Evolutionary conservation across 805 yeast species (phyloP).

Genomic region (Metschnikowia aberdeeniae): DNA sequence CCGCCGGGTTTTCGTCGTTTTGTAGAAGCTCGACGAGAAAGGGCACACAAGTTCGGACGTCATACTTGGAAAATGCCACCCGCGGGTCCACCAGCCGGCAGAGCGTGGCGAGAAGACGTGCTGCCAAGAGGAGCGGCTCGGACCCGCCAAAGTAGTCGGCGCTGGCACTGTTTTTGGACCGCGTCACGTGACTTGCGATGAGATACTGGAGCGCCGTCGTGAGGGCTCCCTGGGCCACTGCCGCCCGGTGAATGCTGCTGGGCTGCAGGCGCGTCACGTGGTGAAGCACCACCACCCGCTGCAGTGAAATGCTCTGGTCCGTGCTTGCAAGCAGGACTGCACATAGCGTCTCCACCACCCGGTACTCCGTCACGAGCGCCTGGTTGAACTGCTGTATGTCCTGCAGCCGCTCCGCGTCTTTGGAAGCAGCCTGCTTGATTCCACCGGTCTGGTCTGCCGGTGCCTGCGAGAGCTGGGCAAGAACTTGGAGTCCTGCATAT

Average conservation of each 20-base stretch:
- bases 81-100: constrained; percentile 43
- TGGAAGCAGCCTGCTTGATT: constrained; percentile 29
- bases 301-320: constrained; percentile 5
- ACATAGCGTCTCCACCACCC: constrained; percentile 15
- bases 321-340: constrained; percentile 2
- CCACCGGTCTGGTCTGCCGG: constrained; percentile 5
- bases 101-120: constrained; percentile 43
- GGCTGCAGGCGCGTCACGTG: constrained; percentile 30
- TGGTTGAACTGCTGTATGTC: constrained; percentile 31
- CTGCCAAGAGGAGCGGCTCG: constrained; percentile 28
- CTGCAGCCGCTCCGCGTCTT: constrained; percentile 21
- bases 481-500: constrained; percentile 41
- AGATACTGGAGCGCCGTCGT: constrained; percentile 38
- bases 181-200: constrained; percentile 16
- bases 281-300: constrained; percentile 27
- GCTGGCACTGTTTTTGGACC: constrained; percentile 23
- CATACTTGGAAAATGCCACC: constrained; percentile 37
- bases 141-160: not conserved
- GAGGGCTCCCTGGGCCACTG: constrained; percentile 46
- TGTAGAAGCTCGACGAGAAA: constrained; percentile 41
- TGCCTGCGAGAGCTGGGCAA: constrained; percentile 38
- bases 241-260: constrained; percentile 25
- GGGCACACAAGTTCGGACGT: constrained; percentile 41
- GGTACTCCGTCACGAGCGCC: constrained; percentile 23
- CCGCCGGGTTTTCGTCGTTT: not conserved